Percentiles rank a stretch among this genome's conserved stretches.
Evolutionary conservation across 805 yeast genomes (phyloP).

Genomic region (Vanderwaltozyma tropicalis): DNA sequence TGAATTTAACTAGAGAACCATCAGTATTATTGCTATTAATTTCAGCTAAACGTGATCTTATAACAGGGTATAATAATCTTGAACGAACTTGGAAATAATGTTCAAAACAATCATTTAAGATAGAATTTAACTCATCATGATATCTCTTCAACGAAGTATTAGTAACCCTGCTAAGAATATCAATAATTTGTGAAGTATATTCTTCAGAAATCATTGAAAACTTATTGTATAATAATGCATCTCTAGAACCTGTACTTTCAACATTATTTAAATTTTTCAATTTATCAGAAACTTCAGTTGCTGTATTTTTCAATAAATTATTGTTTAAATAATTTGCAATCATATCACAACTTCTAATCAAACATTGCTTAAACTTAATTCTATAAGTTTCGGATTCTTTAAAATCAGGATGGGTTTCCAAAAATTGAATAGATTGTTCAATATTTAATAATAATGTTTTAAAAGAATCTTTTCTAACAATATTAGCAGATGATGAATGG

Average conservation of each 20-base stretch:
- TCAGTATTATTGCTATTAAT: slow-evolving; percentile 14
- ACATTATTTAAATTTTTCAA: slow-evolving; percentile 17
- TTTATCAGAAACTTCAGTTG: slow-evolving; percentile 24
- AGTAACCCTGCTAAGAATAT: slow-evolving; percentile 22
- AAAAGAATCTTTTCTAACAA: slow-evolving; percentile 53
- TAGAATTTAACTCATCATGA: slow-evolving; percentile 43
- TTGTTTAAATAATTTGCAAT: slow-evolving; percentile 52
- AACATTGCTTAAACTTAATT: slow-evolving; percentile 69
- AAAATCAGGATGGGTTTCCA: slow-evolving; percentile 45
- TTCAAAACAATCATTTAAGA: slow-evolving; percentile 45
- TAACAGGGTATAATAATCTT: slow-evolving; percentile 36
- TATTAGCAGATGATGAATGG: slow-evolving; percentile 50
- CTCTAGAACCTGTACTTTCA: slow-evolving; percentile 30
- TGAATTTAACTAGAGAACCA: slow-evolving; percentile 40
- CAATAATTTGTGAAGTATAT: slow-evolving; percentile 33
- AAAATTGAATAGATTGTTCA: slow-evolving; percentile 57
- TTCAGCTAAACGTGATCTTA: slow-evolving; percentile 15
- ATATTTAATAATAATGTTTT: slow-evolving; percentile 42
- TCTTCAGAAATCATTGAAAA: slow-evolving; percentile 39
- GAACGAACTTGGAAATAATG: slow-evolving; percentile 53
- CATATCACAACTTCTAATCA: slow-evolving; percentile 69
- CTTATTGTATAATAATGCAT: slow-evolving; percentile 58
- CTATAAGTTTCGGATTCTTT: slow-evolving; percentile 61
- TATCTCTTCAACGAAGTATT: slow-evolving; percentile 40
- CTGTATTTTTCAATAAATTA: slow-evolving; percentile 28